These are phyloP conservation scores for Scutellaria minor DNA, from an alignment of 257 asterid genomes.

Conservation along the genomic window DNA sequence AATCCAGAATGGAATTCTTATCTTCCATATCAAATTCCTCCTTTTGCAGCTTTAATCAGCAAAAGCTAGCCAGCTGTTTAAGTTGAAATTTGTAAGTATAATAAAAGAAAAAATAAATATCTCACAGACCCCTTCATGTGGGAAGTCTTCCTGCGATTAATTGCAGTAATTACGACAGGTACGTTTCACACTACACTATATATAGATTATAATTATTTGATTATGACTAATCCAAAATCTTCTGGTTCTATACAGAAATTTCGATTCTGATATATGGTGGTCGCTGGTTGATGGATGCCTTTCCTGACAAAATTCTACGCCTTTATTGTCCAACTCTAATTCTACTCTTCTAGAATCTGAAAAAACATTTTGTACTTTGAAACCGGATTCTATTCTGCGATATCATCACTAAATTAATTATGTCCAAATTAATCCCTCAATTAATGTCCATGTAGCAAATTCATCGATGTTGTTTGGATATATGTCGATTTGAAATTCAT, in stretches of 20 bases:
- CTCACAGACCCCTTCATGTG: background rate
- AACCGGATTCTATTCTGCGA: no score
- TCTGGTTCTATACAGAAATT: slow-evolving; percentile 1
- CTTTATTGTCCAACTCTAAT: background rate
- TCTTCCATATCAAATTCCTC: no score
- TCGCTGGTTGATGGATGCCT: background rate
- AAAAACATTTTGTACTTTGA: background rate
- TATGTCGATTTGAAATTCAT: no score
- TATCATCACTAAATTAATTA: no score
- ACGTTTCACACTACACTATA: slow-evolving; percentile 38
- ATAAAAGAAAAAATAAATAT: background rate
- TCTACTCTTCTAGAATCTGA: slow-evolving; percentile 21
- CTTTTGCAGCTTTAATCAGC: no score
- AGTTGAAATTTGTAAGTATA: no score
- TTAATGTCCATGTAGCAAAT: no score
- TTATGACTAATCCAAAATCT: background rate
- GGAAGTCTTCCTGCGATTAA: slow-evolving; percentile 32
- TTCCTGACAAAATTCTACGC: slow-evolving; percentile 29
- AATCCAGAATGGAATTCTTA: no score
- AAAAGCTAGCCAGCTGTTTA: no score
- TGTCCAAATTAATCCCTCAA: no score
- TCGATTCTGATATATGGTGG: slow-evolving; percentile 5
- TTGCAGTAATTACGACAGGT: slow-evolving; percentile 13
- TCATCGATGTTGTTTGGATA: no score
- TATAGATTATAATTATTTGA: background rate